A percentile compares a stretch with the other conserved stretches of the same genome.
Evolutionary conservation across 805 yeast genomes (phyloP).

Genomic region (Candida railenensis): DNA sequence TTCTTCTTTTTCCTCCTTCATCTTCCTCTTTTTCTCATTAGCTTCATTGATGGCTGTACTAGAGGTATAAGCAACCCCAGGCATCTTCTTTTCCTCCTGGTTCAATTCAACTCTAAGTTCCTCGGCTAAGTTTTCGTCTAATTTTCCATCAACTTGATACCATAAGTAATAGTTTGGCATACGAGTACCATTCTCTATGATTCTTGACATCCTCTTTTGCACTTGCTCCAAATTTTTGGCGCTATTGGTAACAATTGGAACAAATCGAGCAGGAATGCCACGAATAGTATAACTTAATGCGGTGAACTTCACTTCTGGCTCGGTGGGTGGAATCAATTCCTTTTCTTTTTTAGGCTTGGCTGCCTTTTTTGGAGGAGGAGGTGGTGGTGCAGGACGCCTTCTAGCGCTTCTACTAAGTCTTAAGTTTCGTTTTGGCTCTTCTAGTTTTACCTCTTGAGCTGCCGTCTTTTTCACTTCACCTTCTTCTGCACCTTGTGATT

Average conservation of each 20-base stretch:
- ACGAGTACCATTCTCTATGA: conserved; percentile 59
- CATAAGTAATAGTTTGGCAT: conserved; percentile 66
- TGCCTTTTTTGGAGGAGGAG: conserved; percentile 11
- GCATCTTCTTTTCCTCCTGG: conserved; percentile 50
- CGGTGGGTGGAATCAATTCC: conserved; percentile 29
- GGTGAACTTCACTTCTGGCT: conserved; percentile 51
- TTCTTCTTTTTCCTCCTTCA: conserved; percentile 23
- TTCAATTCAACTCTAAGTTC: conserved; percentile 55
- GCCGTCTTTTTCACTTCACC: conserved; percentile 4
- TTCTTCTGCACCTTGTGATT: too few species aligned
- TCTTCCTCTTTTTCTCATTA: conserved; percentile 32
- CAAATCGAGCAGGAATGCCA: conserved; percentile 64
- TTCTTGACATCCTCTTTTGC: conserved; percentile 57
- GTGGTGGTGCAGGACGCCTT: conserved; percentile 4
- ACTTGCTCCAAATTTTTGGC: conserved; percentile 58
- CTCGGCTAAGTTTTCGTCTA: conserved; percentile 68
- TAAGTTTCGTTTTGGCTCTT: conserved; percentile 5
- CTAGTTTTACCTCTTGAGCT: conserved; percentile 8
- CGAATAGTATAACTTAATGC: conserved; percentile 65
- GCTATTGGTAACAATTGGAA: conserved; percentile 65
- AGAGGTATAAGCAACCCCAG: conserved; percentile 25
- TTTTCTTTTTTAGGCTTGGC: conserved; percentile 13
- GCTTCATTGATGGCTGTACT: conserved; percentile 13
- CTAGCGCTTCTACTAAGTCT: conserved; percentile 14
- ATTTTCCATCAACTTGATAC: conserved; percentile 79